Base-by-base conservation (phyloP, 139 green algal genomes). In the Microglena sp. region DNA sequence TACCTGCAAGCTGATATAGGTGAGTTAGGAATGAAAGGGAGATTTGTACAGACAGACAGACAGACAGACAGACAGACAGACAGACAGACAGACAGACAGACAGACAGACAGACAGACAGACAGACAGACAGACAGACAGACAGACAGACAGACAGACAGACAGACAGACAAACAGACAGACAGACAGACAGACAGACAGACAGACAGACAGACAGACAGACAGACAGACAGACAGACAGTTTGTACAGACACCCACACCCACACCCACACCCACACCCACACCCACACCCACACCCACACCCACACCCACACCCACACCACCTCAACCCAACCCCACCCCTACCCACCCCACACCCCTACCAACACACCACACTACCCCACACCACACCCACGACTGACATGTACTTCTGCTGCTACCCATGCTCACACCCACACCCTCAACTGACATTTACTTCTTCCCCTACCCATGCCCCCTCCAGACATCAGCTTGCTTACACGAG, bases 401-500 rank as follows among this genome's bases (percentile, higher is more conserved):
- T 18, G 18, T 24, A 50, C 40, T 50, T 50, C 18, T 50, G 40
- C 40, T 50, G 40, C 40, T 50, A 50, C 40, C 15, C 15, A 24
- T 11, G 40, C 11, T 11, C 15, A 18, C 24, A 27, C 53, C 53
- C 15, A 32, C 53, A 33, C 26, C 24, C 15, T 60, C 53, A 59
- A 32, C 28, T 59, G 11, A 31, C 50, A 59, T 11, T n/a, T 6
- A 50, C 18, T 11, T 15, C 11, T 15, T 11, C 40, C 40, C 11
- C 18, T 15, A 50, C 40, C 18, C 18, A 18, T 50, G 18, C 50
- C 56, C 29, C 8, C 29, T 22, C 5, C 24, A 64, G 56, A 11
- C 56, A 11, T 64, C 8, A 44, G 43, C 56, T 64, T 64, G 11
- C 31, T 64, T 7, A 64, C 28, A 64, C 56, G 56, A 27, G 56